Conservation (phyloP, 2,329 filamentous ascomycete genomes). For the Fusarium sp. region DNA sequence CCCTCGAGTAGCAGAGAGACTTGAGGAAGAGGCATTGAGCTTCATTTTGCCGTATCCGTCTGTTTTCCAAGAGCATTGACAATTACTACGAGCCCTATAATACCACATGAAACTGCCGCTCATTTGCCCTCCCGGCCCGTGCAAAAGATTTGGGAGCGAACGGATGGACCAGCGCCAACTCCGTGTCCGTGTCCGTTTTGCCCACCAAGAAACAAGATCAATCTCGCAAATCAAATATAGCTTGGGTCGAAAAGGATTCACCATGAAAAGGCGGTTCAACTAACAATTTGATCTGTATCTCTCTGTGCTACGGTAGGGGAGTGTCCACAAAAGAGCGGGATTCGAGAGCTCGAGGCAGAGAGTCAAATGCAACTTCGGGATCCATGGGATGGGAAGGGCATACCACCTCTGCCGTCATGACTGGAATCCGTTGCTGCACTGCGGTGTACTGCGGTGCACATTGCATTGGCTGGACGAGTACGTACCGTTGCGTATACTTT, state of each 20-base stretch:
- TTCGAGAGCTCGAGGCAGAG: constrained; percentile 15
- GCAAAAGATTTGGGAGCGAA: not conserved
- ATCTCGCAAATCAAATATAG: not conserved
- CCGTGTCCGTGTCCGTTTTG: constrained; percentile 32
- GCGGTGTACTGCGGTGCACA: constrained; percentile 3
- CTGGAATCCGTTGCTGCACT: constrained; percentile 1
- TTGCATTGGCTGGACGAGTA: not conserved
- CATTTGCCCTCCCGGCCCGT: constrained; percentile 21
- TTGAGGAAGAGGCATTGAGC: not conserved
- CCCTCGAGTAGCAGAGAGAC: not conserved
- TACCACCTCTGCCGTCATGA: not conserved
- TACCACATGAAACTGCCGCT: constrained; percentile 33
- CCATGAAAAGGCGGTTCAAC: not conserved
- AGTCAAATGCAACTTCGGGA: constrained; percentile 19
- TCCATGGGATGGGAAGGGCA: constrained; percentile 9
- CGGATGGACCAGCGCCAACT: constrained; percentile 24
- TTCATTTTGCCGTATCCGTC: not conserved
- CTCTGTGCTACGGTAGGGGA: constrained; percentile 32
- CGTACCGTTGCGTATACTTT: constrained; percentile 25
- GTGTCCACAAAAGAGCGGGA: constrained; percentile 40
- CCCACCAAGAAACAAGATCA: not conserved
- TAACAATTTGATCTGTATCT: constrained; percentile 15
- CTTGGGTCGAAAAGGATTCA: not conserved
- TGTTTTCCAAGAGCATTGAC: not conserved
- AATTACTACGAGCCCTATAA: constrained; percentile 12